phyloP scores from a whole-genome alignment of 176 grass and related monocot genomes.

The Avena sativa region DNA sequence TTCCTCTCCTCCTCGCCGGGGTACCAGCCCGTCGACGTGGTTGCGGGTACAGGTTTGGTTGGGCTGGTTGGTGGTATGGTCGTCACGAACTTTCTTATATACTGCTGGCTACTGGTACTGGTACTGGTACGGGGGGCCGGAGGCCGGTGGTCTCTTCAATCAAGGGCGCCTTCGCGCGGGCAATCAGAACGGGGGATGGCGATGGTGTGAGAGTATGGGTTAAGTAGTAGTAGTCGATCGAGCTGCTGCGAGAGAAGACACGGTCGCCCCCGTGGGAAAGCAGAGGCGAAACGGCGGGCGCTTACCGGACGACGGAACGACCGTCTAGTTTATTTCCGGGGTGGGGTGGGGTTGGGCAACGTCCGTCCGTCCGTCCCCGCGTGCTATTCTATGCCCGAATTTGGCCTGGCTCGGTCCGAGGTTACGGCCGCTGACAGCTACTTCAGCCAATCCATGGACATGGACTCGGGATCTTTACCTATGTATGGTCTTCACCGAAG shows the following conservation, averaged over 20 bases:
- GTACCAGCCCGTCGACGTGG: conserved; percentile 45
- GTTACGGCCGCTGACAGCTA: background rate
- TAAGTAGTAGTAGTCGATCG: background rate
- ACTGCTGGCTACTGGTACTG: background rate
- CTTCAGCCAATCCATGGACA: background rate
- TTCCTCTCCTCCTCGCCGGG: background rate
- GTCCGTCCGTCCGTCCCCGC: background rate
- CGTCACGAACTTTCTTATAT: conserved; percentile 36
- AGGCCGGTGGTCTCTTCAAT: too few species aligned
- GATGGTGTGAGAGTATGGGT: conserved; percentile 1
- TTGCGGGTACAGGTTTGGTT: conserved; percentile 47
- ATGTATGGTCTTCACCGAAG: background rate
- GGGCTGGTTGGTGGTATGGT: conserved; percentile 30
- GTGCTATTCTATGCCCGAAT: conserved; percentile 15
- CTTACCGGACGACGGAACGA: background rate
- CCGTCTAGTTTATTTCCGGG: background rate
- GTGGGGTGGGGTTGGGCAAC: background rate
- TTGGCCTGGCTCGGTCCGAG: conserved; percentile 23
- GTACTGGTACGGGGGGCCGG: too few species aligned
- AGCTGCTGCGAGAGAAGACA: conserved; percentile 18
- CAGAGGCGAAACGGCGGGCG: conserved; percentile 20
- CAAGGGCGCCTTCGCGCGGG: background rate
- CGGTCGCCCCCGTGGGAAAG: conserved; percentile 56
- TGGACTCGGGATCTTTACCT: background rate
- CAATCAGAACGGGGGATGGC: conserved; percentile 16